A percentile compares a stretch with the other conserved stretches of the same genome.
phyloP scores from a whole-genome alignment of 1,284 basidiomycete species.

The Caloboletus inedulis region DNA sequence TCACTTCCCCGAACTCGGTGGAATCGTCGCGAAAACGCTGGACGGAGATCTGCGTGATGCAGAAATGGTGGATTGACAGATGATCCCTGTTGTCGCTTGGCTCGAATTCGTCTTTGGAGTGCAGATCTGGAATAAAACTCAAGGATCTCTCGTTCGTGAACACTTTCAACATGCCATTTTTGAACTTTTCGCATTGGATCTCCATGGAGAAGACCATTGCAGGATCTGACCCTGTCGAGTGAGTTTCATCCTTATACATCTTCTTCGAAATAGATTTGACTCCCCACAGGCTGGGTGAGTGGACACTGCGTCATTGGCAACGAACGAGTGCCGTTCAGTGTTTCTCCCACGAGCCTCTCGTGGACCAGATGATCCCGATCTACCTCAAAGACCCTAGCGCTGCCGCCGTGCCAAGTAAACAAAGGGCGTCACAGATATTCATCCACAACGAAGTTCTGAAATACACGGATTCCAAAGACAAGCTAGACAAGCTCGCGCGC shows the following conservation, averaged over 20 bases:
- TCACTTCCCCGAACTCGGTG: not conserved
- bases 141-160: not conserved
- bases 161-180: conserved; percentile 1
- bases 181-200: conserved; percentile 18
- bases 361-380: conserved; percentile 16
- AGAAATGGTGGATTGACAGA: conserved; percentile 3
- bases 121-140: not conserved
- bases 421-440: not conserved
- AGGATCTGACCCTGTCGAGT: not conserved
- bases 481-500: not conserved
- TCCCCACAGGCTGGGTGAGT: not conserved
- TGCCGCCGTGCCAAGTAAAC: not conserved
- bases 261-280: not conserved
- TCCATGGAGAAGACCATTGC: conserved; percentile 1
- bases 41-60: not conserved
- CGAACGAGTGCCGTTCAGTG: conserved; percentile 13
- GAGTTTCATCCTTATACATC: not conserved
- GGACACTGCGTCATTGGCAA: not conserved
- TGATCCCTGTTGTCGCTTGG: conserved; percentile 6
- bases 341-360: not conserved
- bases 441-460: not conserved
- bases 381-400: conserved; percentile 9
- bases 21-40: not conserved
- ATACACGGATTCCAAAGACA: not conserved
- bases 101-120: conserved; percentile 18